phyloP scores from a whole-genome alignment of 495 filamentous ascomycete genomes.

The Podospora comata region DNA sequence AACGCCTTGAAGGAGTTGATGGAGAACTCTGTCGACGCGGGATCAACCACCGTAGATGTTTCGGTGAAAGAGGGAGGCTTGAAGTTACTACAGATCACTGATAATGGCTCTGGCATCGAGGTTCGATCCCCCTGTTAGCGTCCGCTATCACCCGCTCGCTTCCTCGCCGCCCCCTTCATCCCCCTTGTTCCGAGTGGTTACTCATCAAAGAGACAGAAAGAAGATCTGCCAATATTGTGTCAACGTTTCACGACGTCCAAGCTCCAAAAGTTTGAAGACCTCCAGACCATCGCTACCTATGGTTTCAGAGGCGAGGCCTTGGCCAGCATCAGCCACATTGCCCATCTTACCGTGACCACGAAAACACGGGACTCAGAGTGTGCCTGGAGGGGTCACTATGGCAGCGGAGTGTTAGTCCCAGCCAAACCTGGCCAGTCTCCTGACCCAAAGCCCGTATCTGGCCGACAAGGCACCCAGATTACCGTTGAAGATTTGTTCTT shows the following conservation, averaged over 20 bases:
- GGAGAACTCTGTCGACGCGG: constrained; percentile 96
- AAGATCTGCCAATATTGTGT: constrained; percentile 90
- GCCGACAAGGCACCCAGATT: constrained; percentile 93
- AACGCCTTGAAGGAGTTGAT: constrained; percentile 97
- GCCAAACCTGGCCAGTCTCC: constrained; percentile 88
- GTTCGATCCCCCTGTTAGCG: constrained; percentile 46
- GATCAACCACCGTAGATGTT: constrained; percentile 87
- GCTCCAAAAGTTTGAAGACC: constrained; percentile 89
- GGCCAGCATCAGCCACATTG: constrained; percentile 98
- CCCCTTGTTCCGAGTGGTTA: neutral
- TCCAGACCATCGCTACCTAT: constrained; percentile 88
- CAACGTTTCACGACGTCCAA: constrained; percentile 98
- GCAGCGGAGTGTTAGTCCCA: constrained; percentile 76
- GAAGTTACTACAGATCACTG: constrained; percentile 94
- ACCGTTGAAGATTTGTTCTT: constrained; percentile 98
- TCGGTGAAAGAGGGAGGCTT: constrained; percentile 95
- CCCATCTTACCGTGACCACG: constrained; percentile 91
- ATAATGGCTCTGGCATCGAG: constrained; percentile 96
- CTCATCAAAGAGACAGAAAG: constrained; percentile 55
- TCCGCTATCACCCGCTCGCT: neutral
- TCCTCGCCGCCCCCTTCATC: neutral
- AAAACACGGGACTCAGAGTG: constrained; percentile 85
- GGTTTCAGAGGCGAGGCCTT: constrained; percentile 96
- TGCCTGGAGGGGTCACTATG: constrained; percentile 85
- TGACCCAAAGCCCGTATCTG: constrained; percentile 85